These are phyloP conservation scores for Kokia cookei DNA, from an alignment of 441 rosid genomes.

Conservation along the genomic window DNA sequence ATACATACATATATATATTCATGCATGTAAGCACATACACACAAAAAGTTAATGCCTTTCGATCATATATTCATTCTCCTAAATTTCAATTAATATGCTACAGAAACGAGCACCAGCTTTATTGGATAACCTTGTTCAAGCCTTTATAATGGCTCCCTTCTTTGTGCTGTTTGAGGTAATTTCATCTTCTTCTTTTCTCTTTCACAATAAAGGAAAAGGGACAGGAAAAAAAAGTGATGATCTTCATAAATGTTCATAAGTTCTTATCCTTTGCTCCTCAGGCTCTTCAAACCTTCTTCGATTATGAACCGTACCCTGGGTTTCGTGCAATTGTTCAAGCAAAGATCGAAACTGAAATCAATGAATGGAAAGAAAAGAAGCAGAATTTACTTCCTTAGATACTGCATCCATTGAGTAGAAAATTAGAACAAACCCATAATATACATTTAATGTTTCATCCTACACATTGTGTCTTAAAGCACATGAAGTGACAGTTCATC, in stretches of 20 bases:
- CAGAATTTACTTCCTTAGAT: conserved; percentile 29
- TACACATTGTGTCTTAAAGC: not conserved
- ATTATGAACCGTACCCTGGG: conserved; percentile 64
- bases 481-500: not conserved
- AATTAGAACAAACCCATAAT: not conserved
- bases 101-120: conserved; percentile 69
- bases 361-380: conserved; percentile 44
- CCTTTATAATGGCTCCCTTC: conserved; percentile 65
- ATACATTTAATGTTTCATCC: not conserved
- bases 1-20: not conserved
- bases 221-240: not conserved
- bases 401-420: conserved; percentile 2
- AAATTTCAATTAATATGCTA: conserved; percentile 1
- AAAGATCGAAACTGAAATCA: conserved; percentile 36
- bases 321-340: conserved; percentile 41
- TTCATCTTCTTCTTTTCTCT: not conserved
- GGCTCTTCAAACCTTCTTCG: conserved; percentile 44
- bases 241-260: not conserved
- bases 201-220: not conserved
- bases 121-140: conserved; percentile 54
- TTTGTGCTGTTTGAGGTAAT: conserved; percentile 63
- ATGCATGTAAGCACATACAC: not conserved
- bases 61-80: not conserved
- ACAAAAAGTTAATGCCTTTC: not conserved
- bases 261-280: conserved; percentile 15